Evolutionary conservation across 305 asterid genomes (phyloP), one percentile per base, ranked within the genome.

Genomic region (Andrographis paniculata): DNA sequence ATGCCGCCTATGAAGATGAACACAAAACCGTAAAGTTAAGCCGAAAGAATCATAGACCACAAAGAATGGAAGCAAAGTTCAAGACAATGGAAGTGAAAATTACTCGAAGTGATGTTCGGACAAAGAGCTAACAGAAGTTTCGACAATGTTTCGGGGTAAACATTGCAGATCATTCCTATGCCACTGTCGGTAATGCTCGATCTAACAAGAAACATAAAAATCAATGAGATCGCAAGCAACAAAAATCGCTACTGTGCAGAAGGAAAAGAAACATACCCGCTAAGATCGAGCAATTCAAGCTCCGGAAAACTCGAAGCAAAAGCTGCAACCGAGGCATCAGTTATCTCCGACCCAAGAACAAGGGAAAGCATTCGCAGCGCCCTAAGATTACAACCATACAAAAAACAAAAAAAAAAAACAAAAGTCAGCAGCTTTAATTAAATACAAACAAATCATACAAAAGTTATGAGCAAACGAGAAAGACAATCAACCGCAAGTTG

Each of bases 311-410:
- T 75, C 22, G 91, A 77, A 53, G 88, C 74, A 55, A 92, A 77
- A 50, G 97, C 93, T 48, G 94, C 97, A 20, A 92, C 94, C 20
- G 95, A 87, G 62, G 97, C 99, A 78, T 87, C 99, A 17, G 88
- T 92, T 40, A 92, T 76, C 62, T 75, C 97, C 21, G 81, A 79
- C 35, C 99, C 99, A 48, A 84, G 84, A 23, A 92, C 77, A 62
- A 92, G 99, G 45, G 99, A 92, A 40, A 92, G 97, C 97, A 79
- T 79, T 4, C 94, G 75, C 75, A 92, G 52, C 28, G 70, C 80
- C 76, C 97, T 87, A 66, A 14, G 14, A 13, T 14, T 13, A 6
- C 1, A 37, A 12, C 42, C 14, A 22, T 22, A 47, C 3, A n/a
- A n/a, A n/a, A n/a, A n/a, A n/a, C n/a, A n/a, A n/a, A n/a, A n/a